These are phyloP conservation scores for Tricharina praecox DNA, from an alignment of 495 filamentous ascomycete species.

Conservation along the genomic window DNA sequence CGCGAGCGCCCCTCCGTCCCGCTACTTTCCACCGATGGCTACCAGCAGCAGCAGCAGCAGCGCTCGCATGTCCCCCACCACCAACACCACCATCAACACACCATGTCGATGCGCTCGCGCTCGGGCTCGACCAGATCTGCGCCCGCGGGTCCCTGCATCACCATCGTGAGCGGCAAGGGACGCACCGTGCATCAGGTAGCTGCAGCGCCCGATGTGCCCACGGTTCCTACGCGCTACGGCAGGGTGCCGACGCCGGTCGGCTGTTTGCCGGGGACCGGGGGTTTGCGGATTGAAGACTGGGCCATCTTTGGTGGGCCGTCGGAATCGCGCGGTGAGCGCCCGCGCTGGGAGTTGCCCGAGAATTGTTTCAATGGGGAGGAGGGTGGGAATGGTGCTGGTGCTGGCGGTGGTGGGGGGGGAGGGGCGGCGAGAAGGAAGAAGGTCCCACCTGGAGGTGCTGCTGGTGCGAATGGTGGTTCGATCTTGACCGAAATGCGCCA, in stretches of 20 bases:
- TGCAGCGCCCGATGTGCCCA: not conserved
- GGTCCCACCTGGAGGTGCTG: too few species aligned
- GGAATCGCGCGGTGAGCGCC: not conserved
- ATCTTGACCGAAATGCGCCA: not conserved
- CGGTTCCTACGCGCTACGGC: not conserved
- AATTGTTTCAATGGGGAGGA: not conserved
- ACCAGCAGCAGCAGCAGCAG: too few species aligned
- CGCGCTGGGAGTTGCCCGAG: not conserved
- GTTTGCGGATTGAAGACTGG: not conserved
- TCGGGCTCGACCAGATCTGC: not conserved
- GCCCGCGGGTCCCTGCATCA: not conserved
- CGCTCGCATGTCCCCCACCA: too few species aligned
- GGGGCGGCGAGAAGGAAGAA: not conserved
- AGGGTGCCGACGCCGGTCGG: slow-evolving; percentile 1
- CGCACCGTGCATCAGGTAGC: not conserved
- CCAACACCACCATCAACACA: too few species aligned
- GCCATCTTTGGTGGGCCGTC: not conserved
- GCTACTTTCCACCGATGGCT: not conserved
- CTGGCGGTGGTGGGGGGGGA: not conserved
- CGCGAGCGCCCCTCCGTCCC: not conserved
- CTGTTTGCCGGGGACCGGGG: slow-evolving; percentile 1
- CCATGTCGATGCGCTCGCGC: not conserved
- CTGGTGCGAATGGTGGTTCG: too few species aligned
- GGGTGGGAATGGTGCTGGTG: not conserved
- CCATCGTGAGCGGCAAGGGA: not conserved